phyloP scores from a whole-genome alignment of 2,329 filamentous ascomycete genomes.

The Paracorniculantispora psalliotae region DNA sequence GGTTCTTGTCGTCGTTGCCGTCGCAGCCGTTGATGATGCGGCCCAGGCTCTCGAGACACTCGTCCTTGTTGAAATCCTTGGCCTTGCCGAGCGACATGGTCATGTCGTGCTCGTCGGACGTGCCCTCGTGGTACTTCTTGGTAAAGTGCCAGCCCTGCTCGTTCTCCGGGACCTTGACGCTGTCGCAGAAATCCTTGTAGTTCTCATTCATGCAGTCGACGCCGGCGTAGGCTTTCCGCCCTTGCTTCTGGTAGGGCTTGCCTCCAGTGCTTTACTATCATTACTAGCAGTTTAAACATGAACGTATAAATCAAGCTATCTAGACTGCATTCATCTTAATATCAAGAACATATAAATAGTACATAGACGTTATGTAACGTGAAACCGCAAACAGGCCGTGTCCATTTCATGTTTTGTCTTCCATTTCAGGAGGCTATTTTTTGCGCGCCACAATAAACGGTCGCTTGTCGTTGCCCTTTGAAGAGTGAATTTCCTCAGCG shows the following conservation, averaged over 20 bases:
- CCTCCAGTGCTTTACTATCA: no score
- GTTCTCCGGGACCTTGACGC: constrained; percentile 16
- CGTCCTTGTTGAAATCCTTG: constrained; percentile 15
- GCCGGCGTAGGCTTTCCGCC: constrained; percentile 21
- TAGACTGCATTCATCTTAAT: no score
- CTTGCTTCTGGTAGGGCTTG: constrained; percentile 18
- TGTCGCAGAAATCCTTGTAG: constrained; percentile 26
- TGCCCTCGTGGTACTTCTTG: constrained; percentile 23
- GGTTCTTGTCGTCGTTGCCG: constrained; percentile 21
- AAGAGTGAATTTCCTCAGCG: constrained; percentile 12
- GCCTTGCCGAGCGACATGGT: constrained; percentile 15
- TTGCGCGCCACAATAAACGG: constrained; percentile 17
- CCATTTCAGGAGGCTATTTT: not conserved
- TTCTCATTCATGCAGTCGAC: constrained; percentile 20
- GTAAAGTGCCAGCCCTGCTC: constrained; percentile 19
- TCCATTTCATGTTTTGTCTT: not conserved
- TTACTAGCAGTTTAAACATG: no score
- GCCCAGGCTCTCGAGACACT: constrained; percentile 19
- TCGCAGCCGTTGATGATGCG: constrained; percentile 27
- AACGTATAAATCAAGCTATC: no score
- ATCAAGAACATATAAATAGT: no score
- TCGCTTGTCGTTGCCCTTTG: constrained; percentile 11
- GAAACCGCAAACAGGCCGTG: not conserved
- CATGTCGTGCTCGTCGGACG: constrained; percentile 24
- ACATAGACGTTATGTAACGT: no score